Percentiles rank a stretch among this genome's conserved stretches.
phyloP scores from a whole-genome alignment of 1,284 basidiomycete species.

The Leccinum brunneo-olivaceum region DNA sequence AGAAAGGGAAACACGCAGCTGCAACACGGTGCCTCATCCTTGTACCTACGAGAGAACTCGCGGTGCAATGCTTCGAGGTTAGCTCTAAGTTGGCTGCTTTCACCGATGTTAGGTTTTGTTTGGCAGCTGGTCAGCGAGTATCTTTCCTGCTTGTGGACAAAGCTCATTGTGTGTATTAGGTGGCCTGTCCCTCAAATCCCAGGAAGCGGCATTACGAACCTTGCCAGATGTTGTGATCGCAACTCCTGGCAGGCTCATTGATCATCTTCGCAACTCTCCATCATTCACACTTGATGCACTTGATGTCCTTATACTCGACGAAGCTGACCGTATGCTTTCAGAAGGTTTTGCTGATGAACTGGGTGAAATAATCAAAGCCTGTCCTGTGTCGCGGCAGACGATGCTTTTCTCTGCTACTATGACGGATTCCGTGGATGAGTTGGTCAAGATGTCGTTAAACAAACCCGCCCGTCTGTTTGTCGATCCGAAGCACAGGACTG shows the following conservation, averaged over 20 bases:
- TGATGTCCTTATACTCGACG: slow-evolving; percentile 92
- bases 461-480: slow-evolving; percentile 93
- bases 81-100: slow-evolving; percentile 80
- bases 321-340: slow-evolving; percentile 96
- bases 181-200: slow-evolving; percentile 86
- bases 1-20: slow-evolving; percentile 77
- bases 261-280: slow-evolving; percentile 93
- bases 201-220: slow-evolving; percentile 78
- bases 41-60: slow-evolving; percentile 90
- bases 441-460: slow-evolving; percentile 87
- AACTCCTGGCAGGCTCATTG: slow-evolving; percentile 93
- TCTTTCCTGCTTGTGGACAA: slow-evolving; percentile 8
- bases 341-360: slow-evolving; percentile 97
- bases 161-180: slow-evolving; percentile 39
- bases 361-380: slow-evolving; percentile 86
- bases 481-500: slow-evolving; percentile 86
- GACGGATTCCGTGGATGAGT: slow-evolving; percentile 92
- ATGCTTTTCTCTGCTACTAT: slow-evolving; percentile 99
- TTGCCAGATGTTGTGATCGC: slow-evolving; percentile 92
- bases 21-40: slow-evolving; percentile 93
- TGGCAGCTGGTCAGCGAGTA: slow-evolving; percentile 66
- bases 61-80: slow-evolving; percentile 91
- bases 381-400: slow-evolving; percentile 86
- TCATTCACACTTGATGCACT: slow-evolving; percentile 90
- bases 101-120: slow-evolving; percentile 83